These are phyloP conservation scores for Leccinum huronense DNA, from an alignment of 1,284 basidiomycete genomes.

Conservation along the genomic window DNA sequence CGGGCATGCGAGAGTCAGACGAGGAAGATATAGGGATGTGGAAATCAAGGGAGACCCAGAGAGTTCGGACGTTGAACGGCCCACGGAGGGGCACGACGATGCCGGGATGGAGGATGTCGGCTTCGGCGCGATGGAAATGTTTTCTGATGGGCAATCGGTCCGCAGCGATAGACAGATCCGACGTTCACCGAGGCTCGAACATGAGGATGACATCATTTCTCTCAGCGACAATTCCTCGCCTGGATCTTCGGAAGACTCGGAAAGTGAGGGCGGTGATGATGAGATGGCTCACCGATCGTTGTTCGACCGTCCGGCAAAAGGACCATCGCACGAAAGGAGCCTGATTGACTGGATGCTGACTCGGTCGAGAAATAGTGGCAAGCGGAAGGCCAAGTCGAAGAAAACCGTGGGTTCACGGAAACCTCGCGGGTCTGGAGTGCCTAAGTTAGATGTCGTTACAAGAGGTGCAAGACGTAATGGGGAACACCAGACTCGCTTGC, in stretches of 20 bases:
- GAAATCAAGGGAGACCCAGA: slow-evolving; percentile 50
- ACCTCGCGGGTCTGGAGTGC: slow-evolving; percentile 10
- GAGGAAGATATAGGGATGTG: slow-evolving; percentile 29
- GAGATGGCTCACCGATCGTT: slow-evolving; percentile 35
- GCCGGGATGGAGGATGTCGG: neutral
- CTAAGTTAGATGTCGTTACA: slow-evolving; percentile 39
- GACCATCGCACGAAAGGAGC: slow-evolving; percentile 39
- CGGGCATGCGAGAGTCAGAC: slow-evolving; percentile 45
- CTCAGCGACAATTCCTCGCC: slow-evolving; percentile 27
- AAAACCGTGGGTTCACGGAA: slow-evolving; percentile 10
- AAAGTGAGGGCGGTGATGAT: slow-evolving; percentile 28
- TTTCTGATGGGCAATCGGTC: slow-evolving; percentile 19
- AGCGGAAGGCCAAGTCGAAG: slow-evolving; percentile 16
- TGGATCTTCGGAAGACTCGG: slow-evolving; percentile 30
- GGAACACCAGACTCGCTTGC: slow-evolving; percentile 40
- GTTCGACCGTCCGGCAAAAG: slow-evolving; percentile 26
- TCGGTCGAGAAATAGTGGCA: slow-evolving; percentile 38
- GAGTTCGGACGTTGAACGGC: slow-evolving; percentile 41
- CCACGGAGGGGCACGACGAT: slow-evolving; percentile 1
- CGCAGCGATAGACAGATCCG: slow-evolving; percentile 14
- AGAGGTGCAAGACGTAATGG: slow-evolving; percentile 36
- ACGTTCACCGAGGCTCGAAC: slow-evolving; percentile 7
- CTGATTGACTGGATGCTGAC: slow-evolving; percentile 60
- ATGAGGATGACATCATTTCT: slow-evolving; percentile 24
- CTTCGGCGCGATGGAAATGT: slow-evolving; percentile 4